These are phyloP conservation scores for Heritiera fomes DNA, from an alignment of 345 rosid species.

Conservation along the genomic window DNA sequence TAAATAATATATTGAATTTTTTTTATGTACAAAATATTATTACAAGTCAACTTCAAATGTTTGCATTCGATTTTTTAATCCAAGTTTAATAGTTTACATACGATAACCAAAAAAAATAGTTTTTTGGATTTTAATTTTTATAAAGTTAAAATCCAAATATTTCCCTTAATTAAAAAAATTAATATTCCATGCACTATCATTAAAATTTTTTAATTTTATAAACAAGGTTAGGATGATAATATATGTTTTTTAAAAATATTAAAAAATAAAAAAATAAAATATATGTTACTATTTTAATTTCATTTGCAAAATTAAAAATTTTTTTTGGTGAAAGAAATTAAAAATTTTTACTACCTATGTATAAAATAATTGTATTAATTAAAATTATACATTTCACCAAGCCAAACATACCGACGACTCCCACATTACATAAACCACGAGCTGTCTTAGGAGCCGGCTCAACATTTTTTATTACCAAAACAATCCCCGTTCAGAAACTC, in stretches of 20 bases:
- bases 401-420: neutral
- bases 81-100: neutral
- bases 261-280: too few relatives aligned
- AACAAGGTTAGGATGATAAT: too few relatives aligned
- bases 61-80: neutral
- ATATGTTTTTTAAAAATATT: too few relatives aligned
- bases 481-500: constrained; percentile 10
- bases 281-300: too few relatives aligned
- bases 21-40: too few relatives aligned
- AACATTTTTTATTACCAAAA: constrained; percentile 30
- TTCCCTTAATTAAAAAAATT: neutral
- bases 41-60: neutral
- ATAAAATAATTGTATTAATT: too few relatives aligned
- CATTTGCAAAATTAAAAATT: too few relatives aligned
- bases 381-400: neutral
- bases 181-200: too few relatives aligned
- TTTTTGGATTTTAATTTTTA: neutral
- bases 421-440: constrained; percentile 7
- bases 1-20: too few relatives aligned
- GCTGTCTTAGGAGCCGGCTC: constrained; percentile 43
- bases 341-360: too few relatives aligned
- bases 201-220: too few relatives aligned
- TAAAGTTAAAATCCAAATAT: neutral
- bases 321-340: too few relatives aligned
- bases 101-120: neutral